phyloP scores from a whole-genome alignment of 108 stramenopile species.

The Cylindrotheca fusiformis region DNA sequence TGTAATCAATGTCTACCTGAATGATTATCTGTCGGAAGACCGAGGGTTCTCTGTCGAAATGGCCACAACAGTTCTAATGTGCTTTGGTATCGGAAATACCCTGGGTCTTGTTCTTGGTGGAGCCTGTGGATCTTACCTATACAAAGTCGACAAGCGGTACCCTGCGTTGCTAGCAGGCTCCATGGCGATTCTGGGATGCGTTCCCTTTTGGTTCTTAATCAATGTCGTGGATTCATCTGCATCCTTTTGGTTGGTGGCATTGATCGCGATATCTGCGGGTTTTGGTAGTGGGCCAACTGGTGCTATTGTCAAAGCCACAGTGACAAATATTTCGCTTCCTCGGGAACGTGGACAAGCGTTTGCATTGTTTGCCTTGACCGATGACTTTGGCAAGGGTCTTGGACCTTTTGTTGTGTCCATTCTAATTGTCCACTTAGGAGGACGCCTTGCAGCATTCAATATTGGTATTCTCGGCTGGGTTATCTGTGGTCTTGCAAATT shows the following conservation, averaged over 20 bases:
- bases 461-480: constrained; percentile 73
- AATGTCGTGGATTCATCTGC: constrained; percentile 40
- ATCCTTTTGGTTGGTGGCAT: constrained; percentile 20
- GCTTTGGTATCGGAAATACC: constrained; percentile 76
- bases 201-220: constrained; percentile 71
- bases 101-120: constrained; percentile 79
- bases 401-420: constrained; percentile 79
- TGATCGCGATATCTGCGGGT: constrained; percentile 48
- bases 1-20: constrained; percentile 80
- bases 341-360: constrained; percentile 73
- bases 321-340: constrained; percentile 83
- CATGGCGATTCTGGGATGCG: constrained; percentile 55
- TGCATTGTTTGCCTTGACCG: constrained; percentile 74
- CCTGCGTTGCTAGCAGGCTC: constrained; percentile 61
- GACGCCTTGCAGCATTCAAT: constrained; percentile 66
- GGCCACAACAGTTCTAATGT: constrained; percentile 66
- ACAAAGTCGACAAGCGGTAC: constrained; percentile 54
- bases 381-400: constrained; percentile 86
- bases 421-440: constrained; percentile 58
- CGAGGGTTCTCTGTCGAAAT: constrained; percentile 66
- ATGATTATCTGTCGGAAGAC: constrained; percentile 80
- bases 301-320: constrained; percentile 73
- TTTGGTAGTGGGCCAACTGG: constrained; percentile 64
- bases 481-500: constrained; percentile 70
- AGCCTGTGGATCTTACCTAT: constrained; percentile 50